A percentile compares a stretch with the other conserved stretches of the same genome.
Conservation (phyloP, 2,329 filamentous ascomycete species). For the Emmonsiellopsis sp. region DNA sequence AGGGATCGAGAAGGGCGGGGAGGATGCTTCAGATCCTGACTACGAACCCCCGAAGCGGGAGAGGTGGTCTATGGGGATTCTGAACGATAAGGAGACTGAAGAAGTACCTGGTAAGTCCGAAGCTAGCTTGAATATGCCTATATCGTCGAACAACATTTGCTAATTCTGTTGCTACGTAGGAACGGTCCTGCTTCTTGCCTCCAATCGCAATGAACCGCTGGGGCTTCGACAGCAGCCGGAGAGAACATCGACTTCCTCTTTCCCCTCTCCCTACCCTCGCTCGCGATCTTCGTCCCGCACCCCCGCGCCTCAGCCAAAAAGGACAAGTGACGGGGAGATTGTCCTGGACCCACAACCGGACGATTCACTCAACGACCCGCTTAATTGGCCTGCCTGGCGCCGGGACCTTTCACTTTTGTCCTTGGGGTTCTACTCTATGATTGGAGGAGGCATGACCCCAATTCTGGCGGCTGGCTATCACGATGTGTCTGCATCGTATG, state of each 20-base stretch:
- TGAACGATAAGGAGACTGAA: constrained; percentile 71
- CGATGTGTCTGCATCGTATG: constrained; percentile 60
- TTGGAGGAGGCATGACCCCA: constrained; percentile 88
- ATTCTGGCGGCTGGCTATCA: constrained; percentile 84
- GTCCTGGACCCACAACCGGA: constrained; percentile 89
- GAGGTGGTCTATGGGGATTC: constrained; percentile 62
- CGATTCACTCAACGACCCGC: constrained; percentile 77
- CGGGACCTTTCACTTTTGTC: constrained; percentile 72
- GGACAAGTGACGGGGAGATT: constrained; percentile 69
- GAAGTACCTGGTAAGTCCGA: constrained; percentile 67
- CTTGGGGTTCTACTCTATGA: constrained; percentile 83
- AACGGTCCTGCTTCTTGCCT: constrained; percentile 52
- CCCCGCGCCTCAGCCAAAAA: constrained; percentile 50
- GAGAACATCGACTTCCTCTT: constrained; percentile 47
- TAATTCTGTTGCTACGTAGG: constrained; percentile 30
- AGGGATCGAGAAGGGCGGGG: constrained; percentile 5
- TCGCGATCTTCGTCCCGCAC: constrained; percentile 31
- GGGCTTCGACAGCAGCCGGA: constrained; percentile 56
- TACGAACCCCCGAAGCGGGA: constrained; percentile 10
- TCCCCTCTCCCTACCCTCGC: constrained; percentile 36
- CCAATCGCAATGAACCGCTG: constrained; percentile 53
- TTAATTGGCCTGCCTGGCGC: constrained; percentile 83
- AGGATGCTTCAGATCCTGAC: constrained; percentile 3
- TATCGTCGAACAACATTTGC: background rate
- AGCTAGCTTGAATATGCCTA: background rate